Evolutionary conservation across 116 monocot species (phyloP).

Genomic region (Iris pallida): DNA sequence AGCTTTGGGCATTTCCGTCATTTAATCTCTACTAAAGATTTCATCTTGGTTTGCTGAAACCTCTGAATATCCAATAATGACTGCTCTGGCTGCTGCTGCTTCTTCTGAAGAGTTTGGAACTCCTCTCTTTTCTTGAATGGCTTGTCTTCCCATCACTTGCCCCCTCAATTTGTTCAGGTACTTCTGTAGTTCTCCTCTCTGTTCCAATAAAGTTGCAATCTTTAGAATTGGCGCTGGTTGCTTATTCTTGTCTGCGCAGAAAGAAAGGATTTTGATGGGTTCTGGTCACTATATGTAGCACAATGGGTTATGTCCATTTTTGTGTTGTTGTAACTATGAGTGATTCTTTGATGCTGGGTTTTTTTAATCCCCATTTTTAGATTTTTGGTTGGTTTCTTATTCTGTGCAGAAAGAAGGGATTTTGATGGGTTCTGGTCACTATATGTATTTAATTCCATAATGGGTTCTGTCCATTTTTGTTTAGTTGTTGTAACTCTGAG

Average conservation of each 20-base stretch:
- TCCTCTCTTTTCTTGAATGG: conserved; percentile 6
- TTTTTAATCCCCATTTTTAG: not conserved
- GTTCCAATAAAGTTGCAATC: not conserved
- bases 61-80: conserved; percentile 12
- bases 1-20: too few species aligned
- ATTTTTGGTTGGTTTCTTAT: not conserved
- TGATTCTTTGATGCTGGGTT: not conserved
- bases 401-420: too few species aligned
- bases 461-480: not conserved
- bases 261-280: not conserved
- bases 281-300: not conserved
- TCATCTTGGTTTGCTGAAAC: too few species aligned
- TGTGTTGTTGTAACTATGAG: not conserved
- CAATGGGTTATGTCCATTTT: not conserved
- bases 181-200: not conserved
- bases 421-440: not conserved
- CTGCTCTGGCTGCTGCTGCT: not conserved
- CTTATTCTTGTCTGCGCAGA: not conserved
- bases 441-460: not conserved
- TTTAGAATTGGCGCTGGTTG: not conserved
- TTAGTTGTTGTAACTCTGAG: not conserved
- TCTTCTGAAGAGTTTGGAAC: conserved; percentile 1
- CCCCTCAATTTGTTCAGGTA: conserved; percentile 29
- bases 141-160: conserved; percentile 17
- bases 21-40: too few species aligned